Base-by-base conservation (phyloP, 345 rosid genomes). In the Kernera saxatilis region DNA sequence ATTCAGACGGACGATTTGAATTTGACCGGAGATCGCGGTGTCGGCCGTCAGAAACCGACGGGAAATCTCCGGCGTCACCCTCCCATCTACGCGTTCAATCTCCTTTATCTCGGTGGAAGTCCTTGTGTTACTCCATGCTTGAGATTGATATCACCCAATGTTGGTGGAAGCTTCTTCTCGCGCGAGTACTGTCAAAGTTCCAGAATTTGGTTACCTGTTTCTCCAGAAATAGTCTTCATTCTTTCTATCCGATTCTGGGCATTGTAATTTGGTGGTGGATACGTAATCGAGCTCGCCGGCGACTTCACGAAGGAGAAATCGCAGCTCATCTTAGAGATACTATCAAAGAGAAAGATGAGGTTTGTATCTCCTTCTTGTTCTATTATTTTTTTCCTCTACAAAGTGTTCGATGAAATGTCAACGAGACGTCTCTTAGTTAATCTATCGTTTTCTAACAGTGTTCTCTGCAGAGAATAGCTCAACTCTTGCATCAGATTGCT, bases 311-410 rank as follows among this genome's bases (percentile, higher is more conserved):
- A 51, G 69, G 77, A 44, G 69, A 63, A 69, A 68, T 19, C 33
- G 54, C 46, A 23, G 58, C 14, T 25, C 72, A 45, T 48, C 69
- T 82, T 62, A 60, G 60, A 64, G 43, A 37, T 15, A 43, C 48
- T 4, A 76, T 84, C 64, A 78, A 69, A 17, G 72, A 80, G 67
- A 84, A 67, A 74, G 85, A 82, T 22, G 81, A 80, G 88, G 88
- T 80, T 56, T 3, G 78, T 12, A 41, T 2, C n/a, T 14, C n/a
- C 3, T 59, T 32, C 18, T 2, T 22, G 13, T 22, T 19, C 19
- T 9, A 1, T 15, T 17, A 1, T 41, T 18, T 8, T 21, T 21
- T 19, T 14, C 9, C 6, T 25, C 12, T 32, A 32, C 39, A 8
- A 9, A 36, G 60, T 41, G 69, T 78, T 83, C 17, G 72, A 54